Percentiles rank a stretch among this genome's conserved stretches.
These are phyloP conservation scores for Pestalotiopsis sp. DNA, from an alignment of 2,329 filamentous ascomycete genomes.

Conservation along the genomic window DNA sequence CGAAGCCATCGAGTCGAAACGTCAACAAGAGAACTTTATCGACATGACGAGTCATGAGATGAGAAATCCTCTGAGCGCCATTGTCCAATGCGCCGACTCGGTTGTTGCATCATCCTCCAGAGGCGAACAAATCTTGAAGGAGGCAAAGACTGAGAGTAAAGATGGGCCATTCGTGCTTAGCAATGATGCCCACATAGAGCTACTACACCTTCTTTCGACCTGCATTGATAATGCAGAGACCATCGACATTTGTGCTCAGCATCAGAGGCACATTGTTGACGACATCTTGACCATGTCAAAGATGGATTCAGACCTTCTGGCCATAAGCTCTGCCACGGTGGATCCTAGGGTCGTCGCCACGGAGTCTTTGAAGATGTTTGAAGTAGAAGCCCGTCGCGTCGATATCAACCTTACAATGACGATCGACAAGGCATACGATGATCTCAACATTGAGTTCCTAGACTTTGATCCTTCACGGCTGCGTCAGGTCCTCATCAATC, in stretches of 20 bases:
- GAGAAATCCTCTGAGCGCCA: slow-evolving; percentile 74
- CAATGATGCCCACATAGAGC: slow-evolving; percentile 10
- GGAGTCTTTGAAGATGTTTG: slow-evolving; percentile 75
- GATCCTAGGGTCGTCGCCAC: slow-evolving; percentile 69
- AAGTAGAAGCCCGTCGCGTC: slow-evolving; percentile 70
- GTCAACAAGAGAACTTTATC: slow-evolving; percentile 81
- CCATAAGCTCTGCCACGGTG: slow-evolving; percentile 69
- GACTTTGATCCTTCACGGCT: slow-evolving; percentile 74
- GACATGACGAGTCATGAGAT: slow-evolving; percentile 76
- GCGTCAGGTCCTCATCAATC: slow-evolving; percentile 75
- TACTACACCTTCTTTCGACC: slow-evolving; percentile 76
- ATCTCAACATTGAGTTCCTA: slow-evolving; percentile 68
- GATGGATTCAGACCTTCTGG: slow-evolving; percentile 69
- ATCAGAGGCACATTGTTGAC: slow-evolving; percentile 73
- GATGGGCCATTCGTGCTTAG: background rate
- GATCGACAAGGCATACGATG: slow-evolving; percentile 66
- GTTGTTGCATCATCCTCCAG: slow-evolving; percentile 57
- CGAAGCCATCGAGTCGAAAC: slow-evolving; percentile 60
- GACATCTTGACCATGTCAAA: slow-evolving; percentile 69
- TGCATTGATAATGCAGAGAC: slow-evolving; percentile 80
- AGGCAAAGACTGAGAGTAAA: background rate
- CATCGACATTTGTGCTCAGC: slow-evolving; percentile 77
- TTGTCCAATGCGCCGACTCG: slow-evolving; percentile 74
- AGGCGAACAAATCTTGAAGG: slow-evolving; percentile 41
- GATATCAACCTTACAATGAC: slow-evolving; percentile 71